These are phyloP conservation scores for Acanthamoeba culbertsoni DNA, from an alignment of 208 protist genomes.

Conservation along the genomic window DNA sequence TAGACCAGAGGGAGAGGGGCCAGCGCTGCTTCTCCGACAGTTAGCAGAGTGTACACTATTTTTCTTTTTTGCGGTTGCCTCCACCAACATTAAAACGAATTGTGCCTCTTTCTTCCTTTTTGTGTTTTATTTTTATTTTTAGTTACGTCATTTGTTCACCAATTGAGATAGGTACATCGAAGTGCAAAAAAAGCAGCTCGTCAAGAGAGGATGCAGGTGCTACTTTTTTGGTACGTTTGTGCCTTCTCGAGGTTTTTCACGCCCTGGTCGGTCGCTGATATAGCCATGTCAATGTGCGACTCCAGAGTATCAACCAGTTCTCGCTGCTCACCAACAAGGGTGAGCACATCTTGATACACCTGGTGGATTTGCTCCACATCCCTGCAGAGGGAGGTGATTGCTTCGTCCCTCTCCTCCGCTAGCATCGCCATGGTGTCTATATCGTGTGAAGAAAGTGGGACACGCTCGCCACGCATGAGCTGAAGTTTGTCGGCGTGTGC, in stretches of 20 bases:
- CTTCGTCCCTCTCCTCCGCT: neutral
- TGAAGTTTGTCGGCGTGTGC: neutral
- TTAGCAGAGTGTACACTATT: too few species aligned
- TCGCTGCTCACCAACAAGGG: neutral
- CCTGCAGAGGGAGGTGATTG: neutral
- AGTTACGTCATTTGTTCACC: too few species aligned
- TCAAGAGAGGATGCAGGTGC: slow-evolving; percentile 26
- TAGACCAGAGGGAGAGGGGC: too few species aligned
- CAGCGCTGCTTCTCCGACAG: too few species aligned
- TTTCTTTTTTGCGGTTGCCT: too few species aligned
- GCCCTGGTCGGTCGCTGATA: neutral
- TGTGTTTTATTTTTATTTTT: too few species aligned
- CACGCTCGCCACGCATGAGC: neutral
- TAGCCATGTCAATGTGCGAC: neutral
- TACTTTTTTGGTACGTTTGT: neutral
- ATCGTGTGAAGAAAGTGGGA: neutral
- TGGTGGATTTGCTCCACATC: neutral
- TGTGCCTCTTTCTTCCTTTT: too few species aligned
- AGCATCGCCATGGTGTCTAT: neutral
- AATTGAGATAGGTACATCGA: too few species aligned
- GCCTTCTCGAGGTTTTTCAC: neutral
- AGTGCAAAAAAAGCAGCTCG: neutral
- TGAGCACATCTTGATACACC: neutral
- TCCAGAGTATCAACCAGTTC: neutral
- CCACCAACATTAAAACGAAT: too few species aligned